phyloP scores from a whole-genome alignment of 352 stramenopile genomes.

The Phytophthora foliorum region DNA sequence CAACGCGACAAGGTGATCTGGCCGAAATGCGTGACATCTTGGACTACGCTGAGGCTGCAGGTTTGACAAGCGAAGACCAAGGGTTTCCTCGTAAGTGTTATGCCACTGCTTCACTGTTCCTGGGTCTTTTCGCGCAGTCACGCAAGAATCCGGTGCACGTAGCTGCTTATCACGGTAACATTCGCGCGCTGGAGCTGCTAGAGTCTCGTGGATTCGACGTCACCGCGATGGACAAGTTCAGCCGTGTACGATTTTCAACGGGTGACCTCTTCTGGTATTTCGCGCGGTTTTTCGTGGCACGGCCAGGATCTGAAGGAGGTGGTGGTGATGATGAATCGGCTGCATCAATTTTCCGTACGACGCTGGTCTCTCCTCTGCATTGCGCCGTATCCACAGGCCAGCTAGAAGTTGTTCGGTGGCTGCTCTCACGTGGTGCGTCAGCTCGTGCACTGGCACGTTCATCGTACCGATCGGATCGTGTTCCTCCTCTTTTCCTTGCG shows the following conservation, averaged over 20 bases:
- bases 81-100: conserved; percentile 77
- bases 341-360: conserved; percentile 85
- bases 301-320: conserved; percentile 43
- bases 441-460: conserved; percentile 61
- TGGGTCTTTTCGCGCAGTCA: conserved; percentile 69
- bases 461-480: conserved; percentile 75
- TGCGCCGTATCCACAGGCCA: conserved; percentile 81
- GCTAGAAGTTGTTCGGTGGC: conserved; percentile 73
- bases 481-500: conserved; percentile 81
- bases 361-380: conserved; percentile 83
- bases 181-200: conserved; percentile 72
- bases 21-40: conserved; percentile 72
- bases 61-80: conserved; percentile 42
- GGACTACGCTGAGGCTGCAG: conserved; percentile 54
- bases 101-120: conserved; percentile 51
- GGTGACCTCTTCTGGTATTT: conserved; percentile 89
- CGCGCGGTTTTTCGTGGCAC: conserved; percentile 73
- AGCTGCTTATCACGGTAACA: conserved; percentile 79
- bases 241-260: conserved; percentile 79
- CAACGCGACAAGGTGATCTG: conserved; percentile 70
- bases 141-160: conserved; percentile 87
- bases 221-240: conserved; percentile 82
- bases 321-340: conserved; percentile 67
- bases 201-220: conserved; percentile 63
- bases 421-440: conserved; percentile 71